Percentiles rank a stretch among this genome's conserved stretches.
These are phyloP conservation scores for Candida sanyiensis DNA, from an alignment of 805 yeast genomes.

Conservation along the genomic window DNA sequence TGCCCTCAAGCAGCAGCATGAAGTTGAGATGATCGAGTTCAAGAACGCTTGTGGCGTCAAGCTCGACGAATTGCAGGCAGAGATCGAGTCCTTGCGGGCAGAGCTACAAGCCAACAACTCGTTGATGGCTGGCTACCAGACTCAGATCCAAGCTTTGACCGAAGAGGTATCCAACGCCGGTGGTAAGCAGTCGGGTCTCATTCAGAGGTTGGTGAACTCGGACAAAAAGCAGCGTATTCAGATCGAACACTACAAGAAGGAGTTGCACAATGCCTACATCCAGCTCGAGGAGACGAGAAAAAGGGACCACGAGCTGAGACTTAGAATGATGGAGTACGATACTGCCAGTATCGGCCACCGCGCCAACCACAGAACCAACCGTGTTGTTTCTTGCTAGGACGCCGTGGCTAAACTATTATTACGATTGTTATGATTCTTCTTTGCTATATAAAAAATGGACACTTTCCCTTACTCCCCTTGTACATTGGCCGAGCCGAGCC, in stretches of 20 bases:
- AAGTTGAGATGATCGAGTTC: slow-evolving; percentile 13
- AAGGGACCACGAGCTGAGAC: slow-evolving; percentile 19
- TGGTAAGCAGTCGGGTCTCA: slow-evolving; percentile 4
- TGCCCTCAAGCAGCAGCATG: slow-evolving; percentile 8
- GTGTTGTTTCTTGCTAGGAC: no score
- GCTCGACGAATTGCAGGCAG: slow-evolving; percentile 6
- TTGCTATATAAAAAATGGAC: neutral
- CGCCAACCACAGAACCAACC: neutral
- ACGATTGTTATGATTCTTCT: neutral
- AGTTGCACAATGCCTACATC: slow-evolving; percentile 11
- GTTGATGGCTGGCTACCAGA: slow-evolving; percentile 1
- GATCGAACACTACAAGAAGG: slow-evolving; percentile 13
- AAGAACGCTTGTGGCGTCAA: slow-evolving; percentile 5
- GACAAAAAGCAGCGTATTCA: slow-evolving; percentile 13
- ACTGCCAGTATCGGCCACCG: neutral
- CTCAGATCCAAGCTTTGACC: neutral
- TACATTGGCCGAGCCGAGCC: no score
- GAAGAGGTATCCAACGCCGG: slow-evolving; percentile 1
- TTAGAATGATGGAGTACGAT: slow-evolving; percentile 15
- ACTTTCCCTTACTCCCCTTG: no score
- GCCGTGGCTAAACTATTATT: neutral
- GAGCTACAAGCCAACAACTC: neutral
- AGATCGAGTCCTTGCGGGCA: slow-evolving; percentile 8
- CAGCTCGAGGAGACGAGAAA: slow-evolving; percentile 19
- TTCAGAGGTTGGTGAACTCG: slow-evolving; percentile 7